phyloP scores from a whole-genome alignment of 257 asterid genomes.

The Salvia hispanica region DNA sequence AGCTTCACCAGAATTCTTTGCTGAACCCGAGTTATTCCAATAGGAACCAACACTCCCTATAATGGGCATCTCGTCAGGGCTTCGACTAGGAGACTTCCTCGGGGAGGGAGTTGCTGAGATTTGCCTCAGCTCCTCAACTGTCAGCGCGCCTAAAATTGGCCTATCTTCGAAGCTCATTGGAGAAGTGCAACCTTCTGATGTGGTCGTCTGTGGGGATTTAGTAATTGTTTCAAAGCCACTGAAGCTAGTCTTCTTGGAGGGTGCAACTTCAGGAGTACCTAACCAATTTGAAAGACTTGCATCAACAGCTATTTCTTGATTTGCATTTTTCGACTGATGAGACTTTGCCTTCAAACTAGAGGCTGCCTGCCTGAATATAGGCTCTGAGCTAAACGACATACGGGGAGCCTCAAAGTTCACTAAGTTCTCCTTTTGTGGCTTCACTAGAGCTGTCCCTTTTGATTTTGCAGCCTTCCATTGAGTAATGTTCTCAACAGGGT shows the following conservation, averaged over 20 bases:
- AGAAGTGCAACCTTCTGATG: constrained; percentile 53
- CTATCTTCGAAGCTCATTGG: constrained; percentile 72
- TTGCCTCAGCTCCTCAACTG: constrained; percentile 87
- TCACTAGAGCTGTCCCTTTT: constrained; percentile 41
- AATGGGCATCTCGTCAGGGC: constrained; percentile 93
- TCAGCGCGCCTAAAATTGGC: constrained; percentile 94
- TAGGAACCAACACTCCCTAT: constrained; percentile 92
- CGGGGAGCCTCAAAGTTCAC: constrained; percentile 40
- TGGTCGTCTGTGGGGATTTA: constrained; percentile 33
- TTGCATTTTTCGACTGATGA: constrained; percentile 37
- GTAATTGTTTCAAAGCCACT: constrained; percentile 45
- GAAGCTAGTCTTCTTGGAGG: constrained; percentile 44
- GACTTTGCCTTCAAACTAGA: constrained; percentile 44
- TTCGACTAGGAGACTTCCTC: constrained; percentile 73
- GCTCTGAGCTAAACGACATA: constrained; percentile 50
- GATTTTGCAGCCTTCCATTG: constrained; percentile 87
- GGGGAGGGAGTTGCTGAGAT: constrained; percentile 64
- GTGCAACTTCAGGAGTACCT: constrained; percentile 50
- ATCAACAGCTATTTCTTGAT: constrained; percentile 73
- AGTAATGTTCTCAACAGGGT: constrained; percentile 80
- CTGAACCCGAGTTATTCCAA: constrained; percentile 59
- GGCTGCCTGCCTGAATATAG: constrained; percentile 42
- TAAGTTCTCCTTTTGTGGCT: constrained; percentile 79
- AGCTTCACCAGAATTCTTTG: constrained; percentile 41
- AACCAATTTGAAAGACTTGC: constrained; percentile 94